A percentile compares a stretch with the other conserved stretches of the same genome.
Conservation (phyloP, 2,329 filamentous ascomycete species). For the Tympanopsis confertula region DNA sequence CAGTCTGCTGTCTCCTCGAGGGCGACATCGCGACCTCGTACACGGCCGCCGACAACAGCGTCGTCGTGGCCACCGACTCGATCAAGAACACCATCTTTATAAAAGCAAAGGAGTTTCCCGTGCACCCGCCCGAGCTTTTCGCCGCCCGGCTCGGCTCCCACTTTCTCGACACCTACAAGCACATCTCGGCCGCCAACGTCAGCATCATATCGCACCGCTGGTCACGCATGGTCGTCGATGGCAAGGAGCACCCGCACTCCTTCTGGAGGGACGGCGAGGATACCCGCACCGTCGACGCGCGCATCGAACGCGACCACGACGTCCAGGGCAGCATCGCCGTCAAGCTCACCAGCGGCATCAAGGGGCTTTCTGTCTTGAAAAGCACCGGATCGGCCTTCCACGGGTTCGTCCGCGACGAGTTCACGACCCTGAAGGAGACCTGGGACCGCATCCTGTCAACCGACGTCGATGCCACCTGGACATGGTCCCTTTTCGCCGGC, state of each 20-base stretch:
- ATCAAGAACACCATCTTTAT: constrained; percentile 98
- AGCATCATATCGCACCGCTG: constrained; percentile 77
- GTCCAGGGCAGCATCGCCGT: constrained; percentile 25
- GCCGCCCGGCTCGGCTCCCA: constrained; percentile 75
- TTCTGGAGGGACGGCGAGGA: constrained; percentile 86
- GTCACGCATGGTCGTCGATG: constrained; percentile 78
- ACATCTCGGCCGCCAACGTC: constrained; percentile 78
- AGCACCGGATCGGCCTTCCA: constrained; percentile 94
- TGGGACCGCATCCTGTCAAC: constrained; percentile 95
- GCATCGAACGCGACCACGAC: constrained; percentile 53
- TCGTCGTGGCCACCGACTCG: constrained; percentile 90
- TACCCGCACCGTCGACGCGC: constrained; percentile 70
- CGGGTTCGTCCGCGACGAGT: constrained; percentile 86
- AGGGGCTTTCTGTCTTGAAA: constrained; percentile 80
- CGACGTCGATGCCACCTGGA: constrained; percentile 78
- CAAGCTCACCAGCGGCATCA: constrained; percentile 65
- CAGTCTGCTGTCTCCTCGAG: constrained; percentile 82
- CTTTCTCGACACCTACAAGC: constrained; percentile 76
- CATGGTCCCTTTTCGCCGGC: constrained; percentile 62
- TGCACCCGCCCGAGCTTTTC: constrained; percentile 87
- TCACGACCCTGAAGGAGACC: constrained; percentile 80
- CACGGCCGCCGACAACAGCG: constrained; percentile 85
- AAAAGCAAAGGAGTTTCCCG: constrained; percentile 83
- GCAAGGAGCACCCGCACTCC: constrained; percentile 84
- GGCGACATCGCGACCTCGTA: constrained; percentile 84